These are phyloP conservation scores for Rhododendron henanense DNA, from an alignment of 148 eudicot species.

Conservation along the genomic window DNA sequence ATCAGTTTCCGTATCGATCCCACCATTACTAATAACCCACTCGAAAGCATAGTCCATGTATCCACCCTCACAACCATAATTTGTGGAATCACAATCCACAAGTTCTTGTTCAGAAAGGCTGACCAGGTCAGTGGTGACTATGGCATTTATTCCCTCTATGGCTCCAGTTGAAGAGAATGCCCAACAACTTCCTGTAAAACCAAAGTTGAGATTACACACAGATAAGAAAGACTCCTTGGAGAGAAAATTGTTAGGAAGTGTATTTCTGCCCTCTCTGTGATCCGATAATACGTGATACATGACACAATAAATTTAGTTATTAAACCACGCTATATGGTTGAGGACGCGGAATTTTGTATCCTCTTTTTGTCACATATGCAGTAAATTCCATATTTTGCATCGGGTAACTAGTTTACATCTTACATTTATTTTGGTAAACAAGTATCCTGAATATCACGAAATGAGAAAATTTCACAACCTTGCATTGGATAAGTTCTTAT, in stretches of 20 bases:
- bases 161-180: constrained; percentile 57
- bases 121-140: constrained; percentile 42
- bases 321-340: not conserved
- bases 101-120: constrained; percentile 64
- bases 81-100: constrained; percentile 45
- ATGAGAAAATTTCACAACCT: not conserved
- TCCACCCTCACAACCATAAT: constrained; percentile 57
- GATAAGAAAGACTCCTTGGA: not conserved
- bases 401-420: not conserved
- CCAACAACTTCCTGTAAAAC: constrained; percentile 53
- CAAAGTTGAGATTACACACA: not conserved
- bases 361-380: no score
- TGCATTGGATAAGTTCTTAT: not conserved
- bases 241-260: not conserved
- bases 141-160: constrained; percentile 53
- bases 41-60: constrained; percentile 54
- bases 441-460: not conserved
- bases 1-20: constrained; percentile 43
- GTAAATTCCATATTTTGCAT: not conserved
- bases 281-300: not conserved
- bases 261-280: not conserved
- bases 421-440: not conserved
- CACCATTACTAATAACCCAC: constrained; percentile 57
- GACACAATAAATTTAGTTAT: not conserved
- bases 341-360: not conserved